Conservation (phyloP, 352 stramenopile species). For the Globisporangium paroecandrum region DNA sequence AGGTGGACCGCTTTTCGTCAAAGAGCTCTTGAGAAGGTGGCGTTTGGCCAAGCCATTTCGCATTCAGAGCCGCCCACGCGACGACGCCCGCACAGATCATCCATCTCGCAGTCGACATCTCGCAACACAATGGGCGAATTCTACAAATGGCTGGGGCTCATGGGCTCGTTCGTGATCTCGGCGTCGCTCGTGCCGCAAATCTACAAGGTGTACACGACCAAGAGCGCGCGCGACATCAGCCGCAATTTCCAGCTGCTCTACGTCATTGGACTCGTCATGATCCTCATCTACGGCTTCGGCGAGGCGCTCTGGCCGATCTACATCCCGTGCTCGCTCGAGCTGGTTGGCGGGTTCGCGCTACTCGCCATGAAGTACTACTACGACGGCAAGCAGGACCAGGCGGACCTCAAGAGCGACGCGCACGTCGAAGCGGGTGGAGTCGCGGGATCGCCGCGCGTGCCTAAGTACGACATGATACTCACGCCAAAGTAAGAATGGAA, state of each 20-base stretch:
- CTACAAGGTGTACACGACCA: conserved; percentile 33
- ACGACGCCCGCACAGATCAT: too few species aligned
- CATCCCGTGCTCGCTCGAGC: conserved; percentile 38
- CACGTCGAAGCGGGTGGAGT: neutral
- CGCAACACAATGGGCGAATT: conserved; percentile 12
- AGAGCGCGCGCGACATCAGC: conserved; percentile 39
- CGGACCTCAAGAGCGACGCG: conserved; percentile 10
- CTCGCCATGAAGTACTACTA: conserved; percentile 38
- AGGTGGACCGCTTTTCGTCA: neutral
- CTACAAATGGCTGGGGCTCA: conserved; percentile 34
- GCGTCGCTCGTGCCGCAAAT: conserved; percentile 37
- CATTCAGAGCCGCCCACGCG: neutral
- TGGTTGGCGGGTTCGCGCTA: conserved; percentile 26
- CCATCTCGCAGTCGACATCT: neutral
- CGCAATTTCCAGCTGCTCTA: conserved; percentile 39
- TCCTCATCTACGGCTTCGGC: conserved; percentile 37
- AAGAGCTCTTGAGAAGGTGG: conserved; percentile 1
- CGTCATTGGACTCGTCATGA: conserved; percentile 28
- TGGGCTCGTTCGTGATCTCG: conserved; percentile 38
- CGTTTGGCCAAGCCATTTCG: neutral
- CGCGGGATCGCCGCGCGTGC: conserved; percentile 9
- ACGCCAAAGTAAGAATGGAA: conserved; percentile 13
- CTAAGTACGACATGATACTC: conserved; percentile 16
- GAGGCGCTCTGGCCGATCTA: conserved; percentile 45
- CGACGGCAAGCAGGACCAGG: conserved; percentile 18